Evolutionary conservation across 768 basidiomycete genomes (phyloP).

Genomic region (Sporobolomyces roseus): DNA sequence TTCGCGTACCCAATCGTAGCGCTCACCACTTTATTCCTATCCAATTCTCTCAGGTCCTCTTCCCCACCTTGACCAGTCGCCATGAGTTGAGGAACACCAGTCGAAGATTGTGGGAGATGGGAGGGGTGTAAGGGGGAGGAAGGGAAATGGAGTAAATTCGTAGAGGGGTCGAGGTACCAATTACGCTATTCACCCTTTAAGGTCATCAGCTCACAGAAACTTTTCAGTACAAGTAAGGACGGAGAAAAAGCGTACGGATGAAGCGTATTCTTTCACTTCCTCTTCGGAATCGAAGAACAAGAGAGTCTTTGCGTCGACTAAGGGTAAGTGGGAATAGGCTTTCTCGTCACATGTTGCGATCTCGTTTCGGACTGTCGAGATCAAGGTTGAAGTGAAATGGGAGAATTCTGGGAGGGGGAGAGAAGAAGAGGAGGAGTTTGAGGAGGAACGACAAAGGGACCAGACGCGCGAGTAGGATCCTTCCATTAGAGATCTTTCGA

Average conservation of each 20-base stretch:
- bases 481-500: constrained; percentile 98
- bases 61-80: constrained; percentile 5
- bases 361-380: constrained; percentile 92
- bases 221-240: constrained; percentile 10
- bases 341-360: constrained; percentile 95
- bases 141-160: constrained; percentile 68
- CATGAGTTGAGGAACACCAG: constrained; percentile 2
- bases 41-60: constrained; percentile 68
- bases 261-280: constrained; percentile 77
- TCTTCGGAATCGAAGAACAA: constrained; percentile 82
- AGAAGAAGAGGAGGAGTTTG: background rate
- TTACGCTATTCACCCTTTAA: constrained; percentile 19
- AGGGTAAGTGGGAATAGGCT: constrained; percentile 83
- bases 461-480: constrained; percentile 97
- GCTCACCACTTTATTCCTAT: constrained; percentile 74
- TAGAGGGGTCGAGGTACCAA: constrained; percentile 62
- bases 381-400: constrained; percentile 85
- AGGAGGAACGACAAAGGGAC: constrained; percentile 62
- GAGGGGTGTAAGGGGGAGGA: constrained; percentile 46
- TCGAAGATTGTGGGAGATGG: background rate
- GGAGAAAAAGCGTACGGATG: constrained; percentile 55
- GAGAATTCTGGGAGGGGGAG: constrained; percentile 67
- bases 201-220: background rate
- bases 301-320: constrained; percentile 83
- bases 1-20: constrained; percentile 74